Base-by-base conservation (phyloP, 2,329 filamentous ascomycete species). In the Calonectria montana region DNA sequence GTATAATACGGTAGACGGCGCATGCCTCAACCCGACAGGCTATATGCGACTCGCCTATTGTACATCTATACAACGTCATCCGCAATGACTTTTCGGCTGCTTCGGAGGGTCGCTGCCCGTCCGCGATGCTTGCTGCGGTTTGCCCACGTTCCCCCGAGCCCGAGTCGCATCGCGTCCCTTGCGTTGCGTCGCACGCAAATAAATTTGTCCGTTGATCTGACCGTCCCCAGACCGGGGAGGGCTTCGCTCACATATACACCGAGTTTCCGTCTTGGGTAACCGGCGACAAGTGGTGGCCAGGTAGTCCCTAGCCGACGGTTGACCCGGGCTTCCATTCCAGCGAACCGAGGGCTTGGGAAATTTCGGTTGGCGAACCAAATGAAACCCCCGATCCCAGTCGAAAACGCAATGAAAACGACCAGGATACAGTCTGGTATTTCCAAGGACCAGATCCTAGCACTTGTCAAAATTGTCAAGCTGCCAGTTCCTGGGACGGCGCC, bases 281-380 rank as follows among this genome's bases (percentile, higher is more conserved):
- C 25, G 18, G 53, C 25, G 37, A 39, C 13, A 25, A 23, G 12
- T 4, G n/a, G 21, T 12, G 18, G 16, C 8, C 15, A 2, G 15
- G 29, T 48, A 25, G 29, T 39, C 48, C 41, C 48, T 45, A 41
- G 57, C 59, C 67, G 67, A 57, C 67, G 31, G 27, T 21, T 16
- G 37, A 55, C 61, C 50, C 67, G 67, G 67, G 13, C 29, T 65
- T 47, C 50, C 61, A 59, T 61, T 70, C 50, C 50, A 50, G 67
- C 35, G 61, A 70, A 31, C 61, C 67, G 67, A 65, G 61, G 48
- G 47, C 18, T 45, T 43, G 55, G 55, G 27, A 31, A 48, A 53
- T 48, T 16, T 55, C 57, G 57, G 57, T 31, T 62, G 57, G 2
- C 57, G 18, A 62, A 35, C 21, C 48, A 16, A 29, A 27, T 31